phyloP scores from a whole-genome alignment of 2,329 filamentous ascomycete species.

The Calonectria leucothoes region DNA sequence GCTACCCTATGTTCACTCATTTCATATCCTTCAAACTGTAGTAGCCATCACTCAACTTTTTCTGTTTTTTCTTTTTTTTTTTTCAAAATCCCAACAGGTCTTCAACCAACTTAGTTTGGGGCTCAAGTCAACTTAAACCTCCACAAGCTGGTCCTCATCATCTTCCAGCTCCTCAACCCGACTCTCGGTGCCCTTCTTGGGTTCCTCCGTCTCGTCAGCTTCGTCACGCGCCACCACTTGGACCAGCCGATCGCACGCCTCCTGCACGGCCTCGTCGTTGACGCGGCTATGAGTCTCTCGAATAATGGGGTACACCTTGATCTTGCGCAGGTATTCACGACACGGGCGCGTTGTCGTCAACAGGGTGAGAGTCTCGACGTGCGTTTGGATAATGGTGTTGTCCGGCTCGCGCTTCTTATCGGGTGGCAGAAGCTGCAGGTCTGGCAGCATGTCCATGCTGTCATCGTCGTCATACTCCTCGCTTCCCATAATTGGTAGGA shows the following conservation, averaged over 20 bases:
- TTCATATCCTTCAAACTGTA: not conserved
- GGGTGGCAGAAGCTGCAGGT: slow-evolving; percentile 88
- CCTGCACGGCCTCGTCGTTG: slow-evolving; percentile 81
- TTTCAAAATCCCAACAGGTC: not conserved
- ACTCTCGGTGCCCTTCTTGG: slow-evolving; percentile 53
- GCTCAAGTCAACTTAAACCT: slow-evolving; percentile 54
- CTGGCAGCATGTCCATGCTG: slow-evolving; percentile 85
- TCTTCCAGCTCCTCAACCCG: slow-evolving; percentile 58
- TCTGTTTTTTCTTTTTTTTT: no score
- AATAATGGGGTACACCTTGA: slow-evolving; percentile 90
- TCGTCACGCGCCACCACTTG: slow-evolving; percentile 90
- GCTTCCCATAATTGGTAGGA: slow-evolving; percentile 87
- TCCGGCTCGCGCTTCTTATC: slow-evolving; percentile 90
- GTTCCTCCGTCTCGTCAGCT: slow-evolving; percentile 55
- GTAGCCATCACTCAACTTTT: no score
- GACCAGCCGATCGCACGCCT: slow-evolving; percentile 89
- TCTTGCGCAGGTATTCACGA: slow-evolving; percentile 77
- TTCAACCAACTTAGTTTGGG: no score
- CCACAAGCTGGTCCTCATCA: slow-evolving; percentile 66
- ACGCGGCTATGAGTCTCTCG: slow-evolving; percentile 86
- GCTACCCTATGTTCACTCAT: not conserved
- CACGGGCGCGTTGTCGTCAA: slow-evolving; percentile 83
- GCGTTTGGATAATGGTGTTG: slow-evolving; percentile 80
- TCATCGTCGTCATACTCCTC: slow-evolving; percentile 94
- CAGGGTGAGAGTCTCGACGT: slow-evolving; percentile 88